These are phyloP conservation scores for Orbilia oligospora DNA, from an alignment of 2,329 filamentous ascomycete genomes.

Conservation along the genomic window DNA sequence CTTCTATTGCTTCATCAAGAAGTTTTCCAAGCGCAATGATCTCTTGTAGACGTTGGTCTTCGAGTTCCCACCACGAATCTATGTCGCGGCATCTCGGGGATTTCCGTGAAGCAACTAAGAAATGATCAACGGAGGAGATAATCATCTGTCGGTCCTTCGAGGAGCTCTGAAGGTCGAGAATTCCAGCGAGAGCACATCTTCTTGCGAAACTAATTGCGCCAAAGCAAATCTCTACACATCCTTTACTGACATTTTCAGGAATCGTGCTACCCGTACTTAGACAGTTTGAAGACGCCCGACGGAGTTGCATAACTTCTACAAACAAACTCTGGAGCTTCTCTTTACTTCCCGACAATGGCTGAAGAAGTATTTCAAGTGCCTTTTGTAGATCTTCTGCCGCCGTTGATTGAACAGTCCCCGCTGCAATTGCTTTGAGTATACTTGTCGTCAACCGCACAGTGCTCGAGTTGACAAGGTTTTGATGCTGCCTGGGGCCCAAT, in stretches of 20 bases:
- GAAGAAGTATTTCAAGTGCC: conserved; percentile 35
- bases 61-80: conserved; percentile 49
- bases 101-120: conserved; percentile 47
- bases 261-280: conserved; percentile 10
- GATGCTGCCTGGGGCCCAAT: conserved; percentile 44
- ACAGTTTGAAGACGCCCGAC: conserved; percentile 49
- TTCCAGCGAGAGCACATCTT: conserved; percentile 52
- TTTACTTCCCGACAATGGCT: conserved; percentile 52
- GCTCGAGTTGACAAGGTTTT: conserved; percentile 31
- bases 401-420: background rate
- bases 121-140: conserved; percentile 46
- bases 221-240: conserved; percentile 51
- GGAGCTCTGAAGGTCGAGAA: conserved; percentile 39
- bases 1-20: conserved; percentile 54
- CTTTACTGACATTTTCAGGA: conserved; percentile 6
- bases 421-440: conserved; percentile 31
- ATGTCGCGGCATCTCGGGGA: conserved; percentile 33
- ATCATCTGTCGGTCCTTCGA: conserved; percentile 51
- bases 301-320: conserved; percentile 55
- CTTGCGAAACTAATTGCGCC: conserved; percentile 42
- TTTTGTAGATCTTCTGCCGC: conserved; percentile 57
- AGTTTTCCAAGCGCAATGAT: conserved; percentile 49
- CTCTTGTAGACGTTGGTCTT: conserved; percentile 57
- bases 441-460: conserved; percentile 44
- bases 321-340: conserved; percentile 50